A percentile compares a stretch with the other conserved stretches of the same genome.
Evolutionary conservation across 225 moss, liverwort and hornwort genomes (phyloP).

Genomic region (Physcomitrellopsis africana): DNA sequence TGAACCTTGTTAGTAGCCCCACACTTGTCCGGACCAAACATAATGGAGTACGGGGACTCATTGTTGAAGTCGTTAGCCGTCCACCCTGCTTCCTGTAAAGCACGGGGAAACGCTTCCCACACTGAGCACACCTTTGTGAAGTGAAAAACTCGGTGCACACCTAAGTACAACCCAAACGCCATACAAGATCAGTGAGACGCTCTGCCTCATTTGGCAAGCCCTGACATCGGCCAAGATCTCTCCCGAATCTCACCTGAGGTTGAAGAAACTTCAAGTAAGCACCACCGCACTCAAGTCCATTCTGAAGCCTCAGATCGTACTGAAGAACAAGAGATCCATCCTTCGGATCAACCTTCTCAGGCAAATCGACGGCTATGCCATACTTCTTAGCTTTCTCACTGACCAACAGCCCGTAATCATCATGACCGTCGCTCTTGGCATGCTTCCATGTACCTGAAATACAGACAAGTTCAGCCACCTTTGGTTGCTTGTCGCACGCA

Average conservation of each 20-base stretch:
- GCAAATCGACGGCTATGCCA: constrained; percentile 24
- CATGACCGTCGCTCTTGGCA: constrained; percentile 19
- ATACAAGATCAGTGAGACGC: not conserved
- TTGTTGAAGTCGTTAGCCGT: constrained; percentile 21
- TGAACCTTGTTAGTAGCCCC: constrained; percentile 37
- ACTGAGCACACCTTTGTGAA: no score
- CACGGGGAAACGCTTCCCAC: not conserved
- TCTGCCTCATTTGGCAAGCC: not conserved
- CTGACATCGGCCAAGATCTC: constrained; percentile 4
- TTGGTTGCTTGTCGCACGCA: no score
- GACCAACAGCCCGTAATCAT: constrained; percentile 26
- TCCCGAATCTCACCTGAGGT: no score
- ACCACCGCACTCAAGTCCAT: constrained; percentile 27
- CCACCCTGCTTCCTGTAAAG: no score
- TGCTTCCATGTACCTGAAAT: constrained; percentile 30
- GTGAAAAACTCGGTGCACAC: not conserved
- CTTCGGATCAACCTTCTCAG: constrained; percentile 2
- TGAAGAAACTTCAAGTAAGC: constrained; percentile 29
- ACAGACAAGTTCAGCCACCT: not conserved
- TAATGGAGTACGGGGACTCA: constrained; percentile 37
- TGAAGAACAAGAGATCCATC: constrained; percentile 15
- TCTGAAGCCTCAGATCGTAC: constrained; percentile 27
- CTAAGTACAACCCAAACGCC: not conserved
- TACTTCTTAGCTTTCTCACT: constrained; percentile 36
- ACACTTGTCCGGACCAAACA: constrained; percentile 40